Conservation (phyloP, 2,329 filamentous ascomycete genomes). For the Trichoderma koningiopsis region DNA sequence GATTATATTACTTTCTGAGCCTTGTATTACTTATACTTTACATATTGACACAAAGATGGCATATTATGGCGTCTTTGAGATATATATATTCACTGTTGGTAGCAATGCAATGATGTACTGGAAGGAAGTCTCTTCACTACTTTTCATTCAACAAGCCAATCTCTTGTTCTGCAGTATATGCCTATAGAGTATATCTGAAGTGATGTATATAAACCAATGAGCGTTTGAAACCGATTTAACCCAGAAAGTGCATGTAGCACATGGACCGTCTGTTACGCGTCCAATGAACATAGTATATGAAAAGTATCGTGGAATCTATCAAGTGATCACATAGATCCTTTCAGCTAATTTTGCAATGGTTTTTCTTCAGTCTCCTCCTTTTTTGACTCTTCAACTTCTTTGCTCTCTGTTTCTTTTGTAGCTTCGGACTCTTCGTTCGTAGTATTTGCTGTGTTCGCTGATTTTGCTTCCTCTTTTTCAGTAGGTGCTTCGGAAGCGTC, state of each 20-base stretch:
- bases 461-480: background rate
- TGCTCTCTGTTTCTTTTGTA: background rate
- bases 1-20: background rate
- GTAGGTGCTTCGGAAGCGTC: background rate
- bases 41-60: background rate
- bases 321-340: background rate
- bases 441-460: background rate
- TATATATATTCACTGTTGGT: background rate
- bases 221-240: background rate
- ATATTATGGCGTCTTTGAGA: background rate
- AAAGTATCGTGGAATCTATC: slow-evolving; percentile 4
- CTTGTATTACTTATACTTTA: background rate
- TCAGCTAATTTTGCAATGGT: background rate
- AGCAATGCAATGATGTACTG: background rate
- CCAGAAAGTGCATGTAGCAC: background rate
- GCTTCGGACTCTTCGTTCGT: background rate
- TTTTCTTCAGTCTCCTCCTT: background rate
- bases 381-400: background rate
- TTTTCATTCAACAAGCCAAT: background rate
- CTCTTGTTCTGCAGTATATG: background rate
- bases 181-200: background rate
- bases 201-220: background rate
- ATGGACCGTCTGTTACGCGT: background rate
- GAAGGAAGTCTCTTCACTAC: background rate
- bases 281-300: background rate